These are phyloP conservation scores for Linnemannia exigua DNA, from an alignment of 192 early-diverging fungal genomes.

Conservation along the genomic window DNA sequence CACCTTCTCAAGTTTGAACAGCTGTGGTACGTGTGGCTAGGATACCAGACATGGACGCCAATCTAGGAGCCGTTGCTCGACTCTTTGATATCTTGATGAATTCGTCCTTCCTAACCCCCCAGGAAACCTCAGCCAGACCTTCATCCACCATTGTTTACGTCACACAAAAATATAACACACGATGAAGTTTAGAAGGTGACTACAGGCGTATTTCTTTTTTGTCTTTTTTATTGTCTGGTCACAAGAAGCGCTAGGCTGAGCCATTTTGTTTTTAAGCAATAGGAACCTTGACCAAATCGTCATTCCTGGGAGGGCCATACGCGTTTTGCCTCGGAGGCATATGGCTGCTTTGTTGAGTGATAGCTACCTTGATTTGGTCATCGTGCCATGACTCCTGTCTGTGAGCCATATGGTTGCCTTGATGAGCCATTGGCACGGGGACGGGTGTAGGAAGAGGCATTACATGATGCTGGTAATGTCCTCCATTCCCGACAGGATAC, in stretches of 20 bases:
- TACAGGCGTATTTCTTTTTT: no score
- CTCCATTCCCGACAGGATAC: neutral
- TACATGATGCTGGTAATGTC: neutral
- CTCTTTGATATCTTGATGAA: no score
- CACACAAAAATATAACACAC: no score
- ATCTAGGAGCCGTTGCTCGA: neutral
- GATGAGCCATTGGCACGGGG: neutral
- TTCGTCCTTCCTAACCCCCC: no score
- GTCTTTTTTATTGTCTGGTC: no score
- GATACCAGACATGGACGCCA: neutral
- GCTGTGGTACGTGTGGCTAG: conserved; percentile 12
- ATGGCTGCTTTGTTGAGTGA: neutral
- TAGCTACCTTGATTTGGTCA: conserved; percentile 12
- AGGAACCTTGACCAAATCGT: neutral
- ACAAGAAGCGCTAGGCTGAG: no score
- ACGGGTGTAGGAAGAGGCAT: neutral
- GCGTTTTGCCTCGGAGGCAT: neutral
- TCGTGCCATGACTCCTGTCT: neutral
- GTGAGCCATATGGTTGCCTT: neutral
- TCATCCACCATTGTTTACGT: no score
- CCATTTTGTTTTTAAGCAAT: neutral
- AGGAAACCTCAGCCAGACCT: no score
- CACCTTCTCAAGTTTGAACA: conserved; percentile 7
- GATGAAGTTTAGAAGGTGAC: no score
- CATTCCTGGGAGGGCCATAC: neutral